phyloP scores from a whole-genome alignment of 371 early-diverging fungal genomes.

The Zancudomyces culisetae region DNA sequence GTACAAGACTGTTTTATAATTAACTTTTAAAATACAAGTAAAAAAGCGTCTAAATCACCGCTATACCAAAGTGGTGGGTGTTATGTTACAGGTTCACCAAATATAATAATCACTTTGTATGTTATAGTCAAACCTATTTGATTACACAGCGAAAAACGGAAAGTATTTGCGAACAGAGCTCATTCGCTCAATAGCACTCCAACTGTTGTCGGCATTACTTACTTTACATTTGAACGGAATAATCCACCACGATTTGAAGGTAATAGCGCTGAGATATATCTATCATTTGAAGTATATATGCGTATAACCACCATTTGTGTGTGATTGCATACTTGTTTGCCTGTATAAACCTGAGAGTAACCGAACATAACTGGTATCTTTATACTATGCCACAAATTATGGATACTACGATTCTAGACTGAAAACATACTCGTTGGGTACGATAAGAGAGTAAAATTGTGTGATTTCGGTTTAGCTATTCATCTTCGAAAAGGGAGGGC shows the following conservation, averaged over 20 bases:
- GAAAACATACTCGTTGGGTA: conserved; percentile 19
- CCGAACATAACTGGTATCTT: too few relatives aligned
- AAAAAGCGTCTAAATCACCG: too few relatives aligned
- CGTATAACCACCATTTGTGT: neutral
- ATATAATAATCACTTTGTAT: too few relatives aligned
- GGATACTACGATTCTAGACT: conserved; percentile 5
- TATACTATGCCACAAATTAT: too few relatives aligned
- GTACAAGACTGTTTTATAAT: too few relatives aligned
- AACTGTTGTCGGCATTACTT: conserved; percentile 14
- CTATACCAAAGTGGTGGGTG: too few relatives aligned
- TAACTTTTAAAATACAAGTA: too few relatives aligned
- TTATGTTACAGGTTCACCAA: too few relatives aligned
- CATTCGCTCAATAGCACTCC: conserved; percentile 19
- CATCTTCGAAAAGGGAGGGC: conserved; percentile 15
- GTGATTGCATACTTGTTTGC: neutral
- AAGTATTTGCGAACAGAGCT: conserved; percentile 17
- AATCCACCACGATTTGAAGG: conserved; percentile 24
- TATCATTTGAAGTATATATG: neutral
- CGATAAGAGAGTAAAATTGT: conserved; percentile 21
- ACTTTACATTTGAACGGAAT: conserved; percentile 20
- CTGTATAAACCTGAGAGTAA: too few relatives aligned
- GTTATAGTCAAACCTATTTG: conserved; percentile 12
- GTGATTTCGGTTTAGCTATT: conserved; percentile 24
- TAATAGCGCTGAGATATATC: neutral
- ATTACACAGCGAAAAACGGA: conserved; percentile 12